Conservation (phyloP, 768 basidiomycete genomes). For the Chiua virens region DNA sequence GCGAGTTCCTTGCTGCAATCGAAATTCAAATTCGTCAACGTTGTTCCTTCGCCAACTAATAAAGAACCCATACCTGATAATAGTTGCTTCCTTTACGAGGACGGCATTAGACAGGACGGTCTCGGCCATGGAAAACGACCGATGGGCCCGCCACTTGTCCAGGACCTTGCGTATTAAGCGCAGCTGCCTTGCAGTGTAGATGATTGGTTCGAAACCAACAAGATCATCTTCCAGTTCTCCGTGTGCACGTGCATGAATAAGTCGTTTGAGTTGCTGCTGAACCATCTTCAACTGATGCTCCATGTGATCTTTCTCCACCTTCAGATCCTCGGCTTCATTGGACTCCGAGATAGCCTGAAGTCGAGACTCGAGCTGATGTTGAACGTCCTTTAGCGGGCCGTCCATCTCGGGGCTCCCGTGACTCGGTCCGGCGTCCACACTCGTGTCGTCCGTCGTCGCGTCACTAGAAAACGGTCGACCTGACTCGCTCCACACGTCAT, state of each 20-base stretch:
- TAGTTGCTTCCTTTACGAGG: constrained; percentile 89
- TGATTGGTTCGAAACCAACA: constrained; percentile 71
- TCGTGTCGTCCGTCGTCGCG: constrained; percentile 84
- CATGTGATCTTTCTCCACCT: constrained; percentile 91
- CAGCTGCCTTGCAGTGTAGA: constrained; percentile 81
- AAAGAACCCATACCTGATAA: constrained; percentile 64
- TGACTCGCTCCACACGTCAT: constrained; percentile 87
- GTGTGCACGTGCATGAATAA: constrained; percentile 71
- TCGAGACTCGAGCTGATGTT: constrained; percentile 73
- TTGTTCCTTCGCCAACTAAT: neutral
- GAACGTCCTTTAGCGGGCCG: constrained; percentile 65
- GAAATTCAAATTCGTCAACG: constrained; percentile 9
- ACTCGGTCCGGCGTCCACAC: constrained; percentile 64
- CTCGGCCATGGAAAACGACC: constrained; percentile 92
- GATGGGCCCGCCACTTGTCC: constrained; percentile 81
- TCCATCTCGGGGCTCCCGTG: constrained; percentile 66
- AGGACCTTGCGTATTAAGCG: constrained; percentile 80
- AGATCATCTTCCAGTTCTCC: constrained; percentile 71
- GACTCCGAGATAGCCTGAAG: constrained; percentile 62
- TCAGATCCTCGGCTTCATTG: constrained; percentile 79
- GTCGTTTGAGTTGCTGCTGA: constrained; percentile 76
- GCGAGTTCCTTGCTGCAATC: constrained; percentile 73
- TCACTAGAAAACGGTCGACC: constrained; percentile 80
- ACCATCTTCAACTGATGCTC: constrained; percentile 83
- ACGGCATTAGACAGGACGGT: constrained; percentile 81